Conservation (phyloP, 1,139 yeast species). For the Protomyces macrosporus region DNA sequence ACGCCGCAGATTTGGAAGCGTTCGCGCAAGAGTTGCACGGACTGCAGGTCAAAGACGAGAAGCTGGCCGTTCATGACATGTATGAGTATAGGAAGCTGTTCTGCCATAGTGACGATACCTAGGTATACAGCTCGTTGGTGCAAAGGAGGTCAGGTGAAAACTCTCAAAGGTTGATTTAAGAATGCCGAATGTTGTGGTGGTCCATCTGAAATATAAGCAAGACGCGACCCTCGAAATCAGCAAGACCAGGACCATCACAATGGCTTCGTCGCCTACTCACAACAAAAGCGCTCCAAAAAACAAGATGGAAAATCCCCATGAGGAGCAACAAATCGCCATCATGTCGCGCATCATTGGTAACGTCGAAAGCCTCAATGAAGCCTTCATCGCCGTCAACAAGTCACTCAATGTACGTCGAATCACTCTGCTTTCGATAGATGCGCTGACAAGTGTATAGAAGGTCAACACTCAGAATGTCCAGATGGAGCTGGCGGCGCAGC, state of each 20-base stretch:
- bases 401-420: constrained; percentile 45
- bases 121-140: no score
- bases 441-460: constrained; percentile 40
- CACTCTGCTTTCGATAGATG: not conserved
- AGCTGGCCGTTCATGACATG: constrained; percentile 1
- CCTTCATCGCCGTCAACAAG: constrained; percentile 59
- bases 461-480: constrained; percentile 64
- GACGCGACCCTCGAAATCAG: not conserved
- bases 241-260: not conserved
- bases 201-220: not conserved
- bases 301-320: constrained; percentile 74
- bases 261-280: not conserved
- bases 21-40: constrained; percentile 49
- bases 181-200: not conserved
- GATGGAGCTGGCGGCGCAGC: constrained; percentile 65
- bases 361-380: constrained; percentile 67
- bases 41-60: not conserved
- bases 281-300: not conserved
- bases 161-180: not conserved
- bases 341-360: constrained; percentile 71
- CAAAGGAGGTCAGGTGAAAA: no score
- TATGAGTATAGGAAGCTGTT: not conserved
- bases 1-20: constrained; percentile 61
- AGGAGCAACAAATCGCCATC: constrained; percentile 73
- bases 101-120: no score